These are phyloP conservation scores for Cladophialophora carrionii DNA, from an alignment of 2,329 filamentous ascomycete species.

Conservation along the genomic window DNA sequence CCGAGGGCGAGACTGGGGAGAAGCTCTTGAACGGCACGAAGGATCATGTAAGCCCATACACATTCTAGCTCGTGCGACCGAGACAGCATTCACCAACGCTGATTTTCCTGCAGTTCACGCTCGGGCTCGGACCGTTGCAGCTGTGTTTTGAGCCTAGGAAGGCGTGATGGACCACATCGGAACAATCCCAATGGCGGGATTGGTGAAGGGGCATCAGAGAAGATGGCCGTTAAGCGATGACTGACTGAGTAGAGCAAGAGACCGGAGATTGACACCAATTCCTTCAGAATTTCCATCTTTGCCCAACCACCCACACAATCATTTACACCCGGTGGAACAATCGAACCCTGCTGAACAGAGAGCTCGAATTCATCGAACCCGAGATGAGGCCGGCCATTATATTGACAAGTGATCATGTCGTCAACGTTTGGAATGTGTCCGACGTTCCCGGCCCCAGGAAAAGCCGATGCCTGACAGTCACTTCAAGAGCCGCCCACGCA, in stretches of 20 bases:
- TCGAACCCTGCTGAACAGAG: background rate
- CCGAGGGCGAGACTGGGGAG: conserved; percentile 37
- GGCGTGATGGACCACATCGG: background rate
- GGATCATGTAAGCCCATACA: conserved; percentile 33
- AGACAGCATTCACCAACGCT: background rate
- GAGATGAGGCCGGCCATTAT: no score
- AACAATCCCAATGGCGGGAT: background rate
- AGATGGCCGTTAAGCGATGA: background rate
- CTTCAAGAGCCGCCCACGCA: no score
- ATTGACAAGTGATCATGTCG: no score
- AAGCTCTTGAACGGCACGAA: conserved; percentile 26
- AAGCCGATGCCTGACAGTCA: no score
- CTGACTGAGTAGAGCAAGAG: background rate
- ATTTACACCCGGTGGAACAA: background rate
- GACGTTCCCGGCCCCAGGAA: no score
- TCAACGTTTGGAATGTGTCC: no score
- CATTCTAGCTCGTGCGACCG: conserved; percentile 9
- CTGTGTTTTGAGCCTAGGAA: conserved; percentile 26
- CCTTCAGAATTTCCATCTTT: background rate
- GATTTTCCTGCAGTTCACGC: conserved; percentile 8
- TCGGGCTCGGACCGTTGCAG: conserved; percentile 21
- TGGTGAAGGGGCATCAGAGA: background rate
- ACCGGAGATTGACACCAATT: background rate
- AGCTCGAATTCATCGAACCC: background rate
- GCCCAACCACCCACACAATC: background rate